Evolutionary conservation across 2,329 filamentous ascomycete genomes (phyloP).

Genomic region (Exophiala mesophila): DNA sequence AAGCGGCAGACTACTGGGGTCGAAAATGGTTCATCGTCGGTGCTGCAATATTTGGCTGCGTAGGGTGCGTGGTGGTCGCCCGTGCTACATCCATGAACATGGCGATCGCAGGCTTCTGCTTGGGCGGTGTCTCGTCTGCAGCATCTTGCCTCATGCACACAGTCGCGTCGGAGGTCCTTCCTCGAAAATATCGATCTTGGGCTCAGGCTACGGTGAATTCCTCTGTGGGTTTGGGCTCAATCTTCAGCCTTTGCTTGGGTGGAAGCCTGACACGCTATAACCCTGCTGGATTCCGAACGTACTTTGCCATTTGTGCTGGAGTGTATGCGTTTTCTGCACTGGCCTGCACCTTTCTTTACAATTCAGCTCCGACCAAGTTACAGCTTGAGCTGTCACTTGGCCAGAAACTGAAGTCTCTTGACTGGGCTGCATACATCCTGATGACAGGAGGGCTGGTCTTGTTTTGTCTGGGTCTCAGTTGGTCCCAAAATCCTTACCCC

Average conservation of each 20-base stretch:
- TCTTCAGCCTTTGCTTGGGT: conserved; percentile 7
- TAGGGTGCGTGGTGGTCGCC: conserved; percentile 8
- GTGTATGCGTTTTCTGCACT: conserved; percentile 5
- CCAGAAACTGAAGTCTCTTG: not conserved
- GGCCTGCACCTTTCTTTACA: conserved; percentile 7
- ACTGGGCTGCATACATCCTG: not conserved
- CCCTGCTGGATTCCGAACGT: conserved; percentile 9
- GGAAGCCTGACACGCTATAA: conserved; percentile 4
- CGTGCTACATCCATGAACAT: conserved; percentile 2
- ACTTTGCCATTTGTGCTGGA: conserved; percentile 11
- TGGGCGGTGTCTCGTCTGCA: conserved; percentile 4
- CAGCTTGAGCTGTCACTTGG: not conserved
- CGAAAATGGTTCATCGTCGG: conserved; percentile 16
- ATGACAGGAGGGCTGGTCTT: not conserved
- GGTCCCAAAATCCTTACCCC: not conserved
- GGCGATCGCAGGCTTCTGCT: conserved; percentile 8
- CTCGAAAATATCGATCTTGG: conserved; percentile 10
- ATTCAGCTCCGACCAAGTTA: conserved; percentile 7
- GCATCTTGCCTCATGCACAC: conserved; percentile 8
- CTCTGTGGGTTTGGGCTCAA: conserved; percentile 4
- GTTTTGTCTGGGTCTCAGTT: not conserved
- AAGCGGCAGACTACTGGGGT: conserved; percentile 10
- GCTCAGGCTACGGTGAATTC: conserved; percentile 7
- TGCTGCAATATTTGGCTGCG: conserved; percentile 6
- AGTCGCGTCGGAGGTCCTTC: conserved; percentile 11